Percentiles rank a stretch among this genome's conserved stretches.
phyloP scores from a whole-genome alignment of 306 rosid species.

The Sicyos edulis region DNA sequence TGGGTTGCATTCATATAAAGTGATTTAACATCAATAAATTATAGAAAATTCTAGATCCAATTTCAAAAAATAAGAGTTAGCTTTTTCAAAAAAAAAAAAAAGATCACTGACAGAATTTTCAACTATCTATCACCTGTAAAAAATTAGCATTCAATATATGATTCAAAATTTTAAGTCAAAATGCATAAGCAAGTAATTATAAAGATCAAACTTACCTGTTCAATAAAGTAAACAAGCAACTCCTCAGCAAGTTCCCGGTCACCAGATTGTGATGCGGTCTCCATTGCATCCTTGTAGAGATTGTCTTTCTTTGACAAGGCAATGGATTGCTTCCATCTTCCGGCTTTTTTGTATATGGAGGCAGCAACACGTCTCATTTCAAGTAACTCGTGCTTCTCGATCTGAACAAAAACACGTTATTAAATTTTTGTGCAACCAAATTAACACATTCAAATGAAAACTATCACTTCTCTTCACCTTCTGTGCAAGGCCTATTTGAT shows the following conservation, averaged over 20 bases:
- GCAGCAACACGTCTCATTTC: constrained; percentile 99
- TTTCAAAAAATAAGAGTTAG: neutral
- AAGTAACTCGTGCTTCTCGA: constrained; percentile 94
- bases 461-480: constrained; percentile 51
- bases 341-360: constrained; percentile 94
- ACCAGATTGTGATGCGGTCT: constrained; percentile 97
- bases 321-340: constrained; percentile 99
- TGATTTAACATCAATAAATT: neutral
- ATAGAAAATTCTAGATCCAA: neutral
- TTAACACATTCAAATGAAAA: constrained; percentile 6
- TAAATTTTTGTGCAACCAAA: constrained; percentile 25
- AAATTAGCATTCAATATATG: neutral
- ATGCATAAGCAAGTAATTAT: neutral
- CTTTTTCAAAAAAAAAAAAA: neutral
- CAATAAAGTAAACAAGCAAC: constrained; percentile 89
- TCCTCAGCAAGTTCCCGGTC: constrained; percentile 98
- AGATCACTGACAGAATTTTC: neutral
- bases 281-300: constrained; percentile 99
- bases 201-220: constrained; percentile 47
- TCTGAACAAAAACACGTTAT: constrained; percentile 44
- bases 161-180: neutral
- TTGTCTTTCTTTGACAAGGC: constrained; percentile 96
- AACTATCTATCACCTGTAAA: neutral
- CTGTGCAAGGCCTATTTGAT: constrained; percentile 97
- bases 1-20: neutral